Evolutionary conservation across 306 rosid genomes (phyloP), one percentile per base, ranked within the genome.

Genomic region (Trifolium repens): DNA sequence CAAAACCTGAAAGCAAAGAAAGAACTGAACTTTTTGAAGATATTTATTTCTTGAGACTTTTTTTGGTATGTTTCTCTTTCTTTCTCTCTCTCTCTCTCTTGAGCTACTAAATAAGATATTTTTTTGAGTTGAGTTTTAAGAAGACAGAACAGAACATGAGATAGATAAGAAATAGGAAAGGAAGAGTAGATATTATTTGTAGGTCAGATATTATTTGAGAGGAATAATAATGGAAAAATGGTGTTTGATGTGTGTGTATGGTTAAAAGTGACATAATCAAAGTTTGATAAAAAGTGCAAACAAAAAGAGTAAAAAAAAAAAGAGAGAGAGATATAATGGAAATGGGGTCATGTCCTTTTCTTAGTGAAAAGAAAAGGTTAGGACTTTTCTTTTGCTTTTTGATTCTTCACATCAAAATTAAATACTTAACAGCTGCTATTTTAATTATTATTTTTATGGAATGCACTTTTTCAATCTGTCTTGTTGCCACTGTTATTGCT

Each of bases 281-380:
- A 82, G 87, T 61, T 50, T 76, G 84, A 87, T 84, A 73, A 82
- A 89, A 89, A 87, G 90, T 82, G 91, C 89, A 82, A 27, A 16
- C 64, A 15, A 40, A 77, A 67, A 67, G 77, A 35, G 71, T 15
- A 54, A 42, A 22, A 22, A 22, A 22, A 22, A 22, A 22, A 22
- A 22, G 53, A 40, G 49, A n/a, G 47, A 26, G 9, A 66, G 4
- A 42, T 66, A 42, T 66, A 66, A 66, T 66, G 71, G 35, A 17
- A 22, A 54, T 66, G 54, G 71, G 71, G 54, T 46, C 71, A 42
- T 43, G 71, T 66, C 71, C 54, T 66, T 66, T 42, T 66, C 71
- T 0, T 66, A 66, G 17, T 66, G 52, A 65, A 39, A 39, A 24
- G 70, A 65, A 65, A 65, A 65, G 70, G 53, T 66, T 66, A 19